Base-by-base conservation (phyloP, 2,329 filamentous ascomycete species). In the Sclerotinia minor region DNA sequence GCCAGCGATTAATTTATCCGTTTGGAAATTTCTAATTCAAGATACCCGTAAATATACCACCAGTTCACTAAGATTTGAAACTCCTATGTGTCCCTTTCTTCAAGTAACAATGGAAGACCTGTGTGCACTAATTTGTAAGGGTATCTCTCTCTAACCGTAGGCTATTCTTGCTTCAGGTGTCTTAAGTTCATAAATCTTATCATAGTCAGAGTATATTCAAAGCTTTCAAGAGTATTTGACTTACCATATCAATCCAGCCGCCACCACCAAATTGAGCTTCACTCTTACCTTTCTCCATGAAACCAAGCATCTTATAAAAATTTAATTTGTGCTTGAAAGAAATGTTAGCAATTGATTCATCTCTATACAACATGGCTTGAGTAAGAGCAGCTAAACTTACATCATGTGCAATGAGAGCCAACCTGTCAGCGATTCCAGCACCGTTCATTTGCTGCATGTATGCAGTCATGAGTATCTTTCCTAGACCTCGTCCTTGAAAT, bases 241-340 rank as follows among this genome's bases (percentile, higher is more conserved):
- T 78, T 77, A 93, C 90, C 91, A 97, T 88, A 77, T 95, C 89
- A 73, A 87, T 83, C 92, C 93, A 97, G 24, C 87, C 89, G 44
- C 92, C 91, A 49, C 92, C 92, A 26, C 89, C 90, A 79, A 92
- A 93, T 68, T 85, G 82, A 63, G 87, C 89, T 69, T 85, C 80
- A 77, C 92, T 95, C 61, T 83, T 80, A 0, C 93, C 92, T 41
- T 83, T 79, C 72, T 89, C 86, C 72, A 81, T 81, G 77, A 95
- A 97, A 0, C 92, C 87, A 72, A 92, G 84, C n/a, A 84, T 84
- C 76, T 89, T 84, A 77, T 96, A 97, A 77, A 91, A 97, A 0
- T 81, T 81, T 35, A 94, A 81, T 49, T 94, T 81, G 67, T 89
- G 83, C 85, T 88, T 65, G 19, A 52, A 21, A 47, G n/a, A 7